phyloP scores from a whole-genome alignment of 208 protist species.

The Kentomonas sorsogonicus region DNA sequence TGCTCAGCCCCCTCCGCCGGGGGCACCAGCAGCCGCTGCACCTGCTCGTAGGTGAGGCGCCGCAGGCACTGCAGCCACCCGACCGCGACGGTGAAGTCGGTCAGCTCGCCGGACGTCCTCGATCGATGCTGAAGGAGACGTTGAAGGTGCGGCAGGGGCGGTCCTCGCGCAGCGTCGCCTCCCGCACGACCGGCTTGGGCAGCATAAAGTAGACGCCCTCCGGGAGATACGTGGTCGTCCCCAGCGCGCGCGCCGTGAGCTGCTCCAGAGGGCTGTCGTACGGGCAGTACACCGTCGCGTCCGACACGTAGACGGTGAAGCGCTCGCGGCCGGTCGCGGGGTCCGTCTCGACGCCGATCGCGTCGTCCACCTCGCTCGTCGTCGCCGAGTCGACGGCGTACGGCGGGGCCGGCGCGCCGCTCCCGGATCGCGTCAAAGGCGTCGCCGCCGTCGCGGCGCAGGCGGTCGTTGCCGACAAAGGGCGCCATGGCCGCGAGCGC shows the following conservation, averaged over 20 bases:
- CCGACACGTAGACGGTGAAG: conserved; percentile 85
- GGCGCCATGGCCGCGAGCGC: conserved; percentile 49
- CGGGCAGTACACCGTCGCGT: conserved; percentile 85
- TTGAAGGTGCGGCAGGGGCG: conserved; percentile 83
- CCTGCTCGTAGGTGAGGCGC: conserved; percentile 83
- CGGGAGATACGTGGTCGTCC: conserved; percentile 85
- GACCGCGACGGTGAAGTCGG: conserved; percentile 66
- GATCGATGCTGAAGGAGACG: conserved; percentile 76
- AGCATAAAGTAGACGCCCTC: conserved; percentile 89
- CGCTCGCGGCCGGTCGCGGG: conserved; percentile 40
- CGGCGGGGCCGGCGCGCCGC: conserved; percentile 27
- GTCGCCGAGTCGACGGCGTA: conserved; percentile 87
- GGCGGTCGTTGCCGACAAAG: conserved; percentile 26
- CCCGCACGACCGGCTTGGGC: conserved; percentile 78
- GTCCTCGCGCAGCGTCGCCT: conserved; percentile 80
- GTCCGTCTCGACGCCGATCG: conserved; percentile 72
- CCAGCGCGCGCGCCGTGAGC: conserved; percentile 70
- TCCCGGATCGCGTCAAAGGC: conserved; percentile 62
- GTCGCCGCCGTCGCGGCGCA: conserved; percentile 59
- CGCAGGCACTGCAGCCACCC: conserved; percentile 71
- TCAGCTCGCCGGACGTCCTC: conserved; percentile 57
- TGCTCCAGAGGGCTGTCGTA: conserved; percentile 76
- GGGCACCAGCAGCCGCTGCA: conserved; percentile 55
- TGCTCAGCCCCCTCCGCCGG: too few relatives aligned
- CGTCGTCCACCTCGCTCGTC: conserved; percentile 89